Conservation (phyloP, 306 rosid genomes). For the Glycine tomentella region DNA sequence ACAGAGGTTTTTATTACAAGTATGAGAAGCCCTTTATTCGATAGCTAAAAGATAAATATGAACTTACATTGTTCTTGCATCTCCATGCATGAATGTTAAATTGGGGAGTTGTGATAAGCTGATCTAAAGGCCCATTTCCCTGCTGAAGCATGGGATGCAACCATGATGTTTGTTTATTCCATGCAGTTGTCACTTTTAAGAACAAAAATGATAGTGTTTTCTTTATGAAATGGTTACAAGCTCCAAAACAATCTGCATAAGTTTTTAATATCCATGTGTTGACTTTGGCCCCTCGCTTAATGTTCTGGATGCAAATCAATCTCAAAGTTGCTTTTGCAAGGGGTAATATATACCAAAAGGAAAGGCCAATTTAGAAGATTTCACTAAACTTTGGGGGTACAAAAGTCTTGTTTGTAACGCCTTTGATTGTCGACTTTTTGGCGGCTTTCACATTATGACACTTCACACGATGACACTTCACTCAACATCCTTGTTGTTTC, state of each 20-base stretch:
- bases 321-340: constrained; percentile 14
- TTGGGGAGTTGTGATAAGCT: not conserved
- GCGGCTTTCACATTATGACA: too few relatives aligned
- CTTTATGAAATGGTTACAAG: constrained; percentile 15
- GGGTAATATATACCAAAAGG: not conserved
- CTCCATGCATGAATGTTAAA: not conserved
- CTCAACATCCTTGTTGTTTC: too few relatives aligned
- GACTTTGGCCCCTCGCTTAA: not conserved
- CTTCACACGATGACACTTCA: too few relatives aligned
- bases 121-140: constrained; percentile 10
- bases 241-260: not conserved
- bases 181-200: constrained; percentile 8
- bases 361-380: not conserved
- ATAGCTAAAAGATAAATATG: constrained; percentile 15
- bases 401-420: not conserved
- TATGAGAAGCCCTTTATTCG: not conserved
- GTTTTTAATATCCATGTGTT: constrained; percentile 18
- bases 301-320: constrained; percentile 29
- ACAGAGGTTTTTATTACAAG: constrained; percentile 18
- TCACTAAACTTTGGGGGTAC: not conserved
- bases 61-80: constrained; percentile 6
- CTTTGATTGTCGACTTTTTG: too few relatives aligned
- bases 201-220: not conserved
- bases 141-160: constrained; percentile 19
- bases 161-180: constrained; percentile 16